Percentiles rank a stretch among this genome's conserved stretches.
These are phyloP conservation scores for Xylaria sp. DNA, from an alignment of 2,329 filamentous ascomycete species.

Conservation along the genomic window DNA sequence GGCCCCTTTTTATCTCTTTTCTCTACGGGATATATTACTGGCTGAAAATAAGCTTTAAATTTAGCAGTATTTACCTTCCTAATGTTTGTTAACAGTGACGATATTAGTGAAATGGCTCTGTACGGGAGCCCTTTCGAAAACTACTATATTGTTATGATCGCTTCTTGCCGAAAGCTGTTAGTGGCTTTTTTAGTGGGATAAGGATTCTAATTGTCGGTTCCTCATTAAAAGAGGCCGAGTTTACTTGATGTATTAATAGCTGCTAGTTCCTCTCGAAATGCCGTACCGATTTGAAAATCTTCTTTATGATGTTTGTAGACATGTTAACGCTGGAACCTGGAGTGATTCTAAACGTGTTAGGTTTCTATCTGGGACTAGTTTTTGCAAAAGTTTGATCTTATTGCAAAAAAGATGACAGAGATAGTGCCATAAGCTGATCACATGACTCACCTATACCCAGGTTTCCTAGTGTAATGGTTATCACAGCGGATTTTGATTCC, in stretches of 20 bases:
- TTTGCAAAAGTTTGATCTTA: not conserved
- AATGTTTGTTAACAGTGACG: not conserved
- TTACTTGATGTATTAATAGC: not conserved
- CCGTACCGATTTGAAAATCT: not conserved
- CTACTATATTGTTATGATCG: not conserved
- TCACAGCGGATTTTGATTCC: slow-evolving; percentile 43
- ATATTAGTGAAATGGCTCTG: not conserved
- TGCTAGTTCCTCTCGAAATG: not conserved
- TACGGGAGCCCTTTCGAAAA: not conserved
- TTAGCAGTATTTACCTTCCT: not conserved
- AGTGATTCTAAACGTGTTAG: not conserved
- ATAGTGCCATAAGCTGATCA: not conserved
- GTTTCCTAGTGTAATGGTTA: slow-evolving; percentile 43
- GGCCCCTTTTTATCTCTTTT: not conserved
- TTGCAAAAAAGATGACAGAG: not conserved
- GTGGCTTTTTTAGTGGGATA: no score
- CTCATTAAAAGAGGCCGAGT: not conserved
- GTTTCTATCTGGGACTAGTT: not conserved
- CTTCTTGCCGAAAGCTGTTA: not conserved
- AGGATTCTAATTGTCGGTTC: no score
- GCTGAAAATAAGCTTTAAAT: not conserved
- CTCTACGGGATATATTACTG: not conserved
- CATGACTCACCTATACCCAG: slow-evolving; percentile 4
- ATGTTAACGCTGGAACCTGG: not conserved
- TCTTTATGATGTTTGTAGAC: not conserved